phyloP scores from a whole-genome alignment of 495 filamentous ascomycete genomes.

The Penicillium robsamsonii region DNA sequence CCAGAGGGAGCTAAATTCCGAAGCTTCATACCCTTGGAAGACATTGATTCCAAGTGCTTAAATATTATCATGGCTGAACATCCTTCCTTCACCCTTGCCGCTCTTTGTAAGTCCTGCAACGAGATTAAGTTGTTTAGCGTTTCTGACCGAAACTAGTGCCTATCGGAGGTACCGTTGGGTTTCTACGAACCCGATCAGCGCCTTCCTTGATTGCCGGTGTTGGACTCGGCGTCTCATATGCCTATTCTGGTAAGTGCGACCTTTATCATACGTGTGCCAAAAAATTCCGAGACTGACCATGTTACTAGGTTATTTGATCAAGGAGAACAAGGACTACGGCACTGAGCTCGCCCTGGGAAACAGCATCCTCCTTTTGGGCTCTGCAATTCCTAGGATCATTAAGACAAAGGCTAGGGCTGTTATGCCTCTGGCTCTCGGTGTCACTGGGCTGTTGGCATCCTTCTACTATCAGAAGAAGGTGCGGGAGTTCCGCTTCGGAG shows the following conservation, averaged over 20 bases:
- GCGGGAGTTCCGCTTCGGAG: slow-evolving; percentile 17
- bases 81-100: slow-evolving; percentile 20
- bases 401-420: slow-evolving; percentile 10
- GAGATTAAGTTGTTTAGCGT: not conserved
- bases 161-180: slow-evolving; percentile 16
- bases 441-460: slow-evolving; percentile 17
- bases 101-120: slow-evolving; percentile 15
- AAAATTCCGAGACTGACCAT: not conserved
- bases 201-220: slow-evolving; percentile 20
- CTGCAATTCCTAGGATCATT: slow-evolving; percentile 18
- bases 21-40: too few species aligned
- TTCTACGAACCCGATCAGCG: slow-evolving; percentile 13
- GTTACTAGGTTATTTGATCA: slow-evolving; percentile 21
- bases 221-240: slow-evolving; percentile 18
- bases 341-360: slow-evolving; percentile 20
- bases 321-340: slow-evolving; percentile 25
- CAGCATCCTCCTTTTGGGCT: slow-evolving; percentile 16
- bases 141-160: slow-evolving; percentile 10
- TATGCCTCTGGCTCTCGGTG: slow-evolving; percentile 16
- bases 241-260: slow-evolving; percentile 11
- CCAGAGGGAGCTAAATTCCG: too few species aligned
- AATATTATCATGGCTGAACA: slow-evolving; percentile 30
- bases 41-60: too few species aligned
- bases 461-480: slow-evolving; percentile 24
- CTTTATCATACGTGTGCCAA: not conserved